Base-by-base conservation (phyloP, 1,284 basidiomycete species). In the Leccinum griseonigrum region DNA sequence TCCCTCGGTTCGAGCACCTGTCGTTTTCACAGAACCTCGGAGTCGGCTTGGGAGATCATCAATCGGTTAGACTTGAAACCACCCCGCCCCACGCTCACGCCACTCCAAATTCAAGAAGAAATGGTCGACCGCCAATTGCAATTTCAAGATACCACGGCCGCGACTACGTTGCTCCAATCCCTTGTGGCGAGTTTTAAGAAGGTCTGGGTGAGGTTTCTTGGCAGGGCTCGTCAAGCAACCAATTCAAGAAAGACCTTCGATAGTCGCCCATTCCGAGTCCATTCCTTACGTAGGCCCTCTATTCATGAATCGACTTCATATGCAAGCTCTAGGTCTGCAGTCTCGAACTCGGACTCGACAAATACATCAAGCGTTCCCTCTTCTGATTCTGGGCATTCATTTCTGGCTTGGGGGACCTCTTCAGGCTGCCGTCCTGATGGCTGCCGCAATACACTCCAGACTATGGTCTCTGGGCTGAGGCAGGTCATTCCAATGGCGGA, bases 31-130 rank as follows among this genome's bases (percentile, higher is more conserved):
- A 48, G 68, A 28, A 61, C 60, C 7, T 34, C 0, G 7, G n/a
- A 60, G 31, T 67, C 68, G 2, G 68, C 68, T 3, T 68, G 66
- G 66, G 54, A 54, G 18, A 62, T 68, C 50, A 61, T 70, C 22
- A 0, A 56, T 31, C 3, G 5, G 4, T 34, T 68, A 1, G 43
- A 68, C 50, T 28, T 66, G 46, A 50, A 59, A 1, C n/a, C 9
- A 16, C 16, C 54, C 31, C 46, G 13, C 10, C 43, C 50, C 22
- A 40, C 1, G 22, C 55, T 52, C 8, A 1, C 11, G 2, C 59
- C 67, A 8, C 46, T 68, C 2, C 56, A 51, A 40, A 71, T 71
- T 16, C 67, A 68, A n/a, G 6, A 2, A 18, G 67, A 71, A 46
- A 68, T 71, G 69, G 69, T 68, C 4, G 60, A 68, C 11, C 67